phyloP scores from a whole-genome alignment of 1,284 basidiomycete genomes.

The Irpex sp. region DNA sequence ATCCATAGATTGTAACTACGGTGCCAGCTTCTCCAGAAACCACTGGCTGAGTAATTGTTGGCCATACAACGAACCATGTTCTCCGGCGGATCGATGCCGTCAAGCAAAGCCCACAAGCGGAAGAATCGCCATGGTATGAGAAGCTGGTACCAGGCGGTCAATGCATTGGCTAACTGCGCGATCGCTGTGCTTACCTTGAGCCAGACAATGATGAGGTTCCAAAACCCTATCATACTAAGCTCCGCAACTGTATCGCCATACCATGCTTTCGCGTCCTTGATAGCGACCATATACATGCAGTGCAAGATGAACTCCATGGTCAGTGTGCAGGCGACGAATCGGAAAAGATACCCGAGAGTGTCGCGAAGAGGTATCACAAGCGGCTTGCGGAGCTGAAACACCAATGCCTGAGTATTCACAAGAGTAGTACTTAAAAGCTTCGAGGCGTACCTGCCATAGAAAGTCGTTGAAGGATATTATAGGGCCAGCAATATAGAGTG shows the following conservation, averaged over 20 bases:
- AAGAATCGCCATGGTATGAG: conserved; percentile 98
- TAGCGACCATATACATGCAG: conserved; percentile 95
- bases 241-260: conserved; percentile 72
- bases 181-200: conserved; percentile 65
- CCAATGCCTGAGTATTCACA: not conserved
- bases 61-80: conserved; percentile 99
- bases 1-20: conserved; percentile 97
- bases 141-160: conserved; percentile 49
- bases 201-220: conserved; percentile 97
- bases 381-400: conserved; percentile 53
- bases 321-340: conserved; percentile 72
- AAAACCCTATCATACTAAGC: conserved; percentile 93
- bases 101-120: conserved; percentile 88
- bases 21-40: conserved; percentile 98
- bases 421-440: not conserved
- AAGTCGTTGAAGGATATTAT: conserved; percentile 98
- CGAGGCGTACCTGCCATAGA: conserved; percentile 76
- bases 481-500: conserved; percentile 94
- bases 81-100: conserved; percentile 92
- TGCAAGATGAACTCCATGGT: conserved; percentile 93
- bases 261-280: conserved; percentile 87
- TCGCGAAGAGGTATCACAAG: conserved; percentile 32
- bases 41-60: conserved; percentile 94
- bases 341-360: conserved; percentile 57
- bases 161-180: not conserved